Conservation (phyloP, 768 basidiomycete species). For the Mycena vitilis region DNA sequence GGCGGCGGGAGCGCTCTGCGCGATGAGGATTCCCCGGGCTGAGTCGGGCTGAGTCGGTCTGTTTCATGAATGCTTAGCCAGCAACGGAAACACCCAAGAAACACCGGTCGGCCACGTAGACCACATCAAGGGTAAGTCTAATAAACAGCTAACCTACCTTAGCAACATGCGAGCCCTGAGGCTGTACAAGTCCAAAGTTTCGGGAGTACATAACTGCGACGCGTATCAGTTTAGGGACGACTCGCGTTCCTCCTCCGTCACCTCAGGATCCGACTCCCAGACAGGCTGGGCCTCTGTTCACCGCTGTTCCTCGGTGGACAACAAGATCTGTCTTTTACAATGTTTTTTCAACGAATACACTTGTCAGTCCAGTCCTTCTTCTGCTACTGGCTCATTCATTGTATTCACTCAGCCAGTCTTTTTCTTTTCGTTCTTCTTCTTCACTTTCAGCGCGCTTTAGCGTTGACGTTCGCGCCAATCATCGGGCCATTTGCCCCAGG, state of each 20-base stretch:
- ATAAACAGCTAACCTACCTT: constrained; percentile 1
- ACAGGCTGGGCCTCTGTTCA: constrained; percentile 33
- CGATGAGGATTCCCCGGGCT: too few species aligned
- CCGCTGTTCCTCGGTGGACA: constrained; percentile 29
- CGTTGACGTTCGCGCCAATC: constrained; percentile 22
- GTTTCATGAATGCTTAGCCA: too few species aligned
- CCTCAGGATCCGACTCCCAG: constrained; percentile 32
- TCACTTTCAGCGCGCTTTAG: constrained; percentile 7
- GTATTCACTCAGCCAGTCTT: constrained; percentile 14
- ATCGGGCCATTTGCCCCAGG: constrained; percentile 25
- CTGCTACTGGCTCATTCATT: not conserved
- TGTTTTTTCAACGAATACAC: constrained; percentile 13
- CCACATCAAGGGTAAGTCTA: constrained; percentile 5
- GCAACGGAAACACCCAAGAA: not conserved
- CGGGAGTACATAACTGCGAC: constrained; percentile 13
- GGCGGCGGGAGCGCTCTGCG: too few species aligned
- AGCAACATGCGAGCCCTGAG: constrained; percentile 5
- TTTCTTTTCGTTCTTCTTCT: constrained; percentile 26
- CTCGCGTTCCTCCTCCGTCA: constrained; percentile 30
- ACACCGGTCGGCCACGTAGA: not conserved
- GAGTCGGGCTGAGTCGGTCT: not conserved
- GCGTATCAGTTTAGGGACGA: not conserved
- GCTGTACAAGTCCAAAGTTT: constrained; percentile 2
- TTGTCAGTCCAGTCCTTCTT: constrained; percentile 8
- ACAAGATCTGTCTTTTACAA: constrained; percentile 22